Conservation (phyloP, 164 flowering plant genomes). For the Dillenia suffruticosa region DNA sequence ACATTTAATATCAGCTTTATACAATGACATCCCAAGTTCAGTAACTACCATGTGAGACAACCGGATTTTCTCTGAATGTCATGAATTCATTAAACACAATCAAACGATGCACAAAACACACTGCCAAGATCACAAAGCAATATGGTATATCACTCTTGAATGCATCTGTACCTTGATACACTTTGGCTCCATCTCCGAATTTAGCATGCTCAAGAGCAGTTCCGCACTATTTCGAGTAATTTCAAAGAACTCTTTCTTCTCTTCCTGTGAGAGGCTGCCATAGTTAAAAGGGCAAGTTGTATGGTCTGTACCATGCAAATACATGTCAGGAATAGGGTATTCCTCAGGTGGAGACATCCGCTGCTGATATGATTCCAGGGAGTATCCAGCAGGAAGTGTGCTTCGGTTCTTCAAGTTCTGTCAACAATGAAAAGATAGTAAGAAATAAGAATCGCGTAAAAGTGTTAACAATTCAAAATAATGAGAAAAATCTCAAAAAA, state of each 20-base stretch:
- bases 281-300: conserved; percentile 18
- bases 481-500: neutral
- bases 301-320: conserved; percentile 20
- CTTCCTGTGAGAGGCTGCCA: conserved; percentile 43
- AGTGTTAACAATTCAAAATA: neutral
- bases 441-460: neutral
- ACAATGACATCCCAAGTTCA: no score
- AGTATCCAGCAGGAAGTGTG: conserved; percentile 17
- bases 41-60: no score
- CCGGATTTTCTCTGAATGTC: no score
- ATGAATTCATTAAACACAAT: no score
- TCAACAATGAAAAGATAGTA: no score
- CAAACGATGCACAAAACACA: no score
- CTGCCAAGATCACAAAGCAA: no score
- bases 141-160: no score
- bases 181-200: conserved; percentile 38
- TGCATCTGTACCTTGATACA: conserved; percentile 39
- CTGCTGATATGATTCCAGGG: conserved; percentile 44
- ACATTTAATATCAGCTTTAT: no score
- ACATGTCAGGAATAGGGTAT: conserved; percentile 46
- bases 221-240: conserved; percentile 71
- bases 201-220: conserved; percentile 63
- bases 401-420: conserved; percentile 56
- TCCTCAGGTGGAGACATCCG: conserved; percentile 45
- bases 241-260: conserved; percentile 60